Conservation (phyloP, 495 filamentous ascomycete genomes). For the Talaromyces proteolyticus region DNA sequence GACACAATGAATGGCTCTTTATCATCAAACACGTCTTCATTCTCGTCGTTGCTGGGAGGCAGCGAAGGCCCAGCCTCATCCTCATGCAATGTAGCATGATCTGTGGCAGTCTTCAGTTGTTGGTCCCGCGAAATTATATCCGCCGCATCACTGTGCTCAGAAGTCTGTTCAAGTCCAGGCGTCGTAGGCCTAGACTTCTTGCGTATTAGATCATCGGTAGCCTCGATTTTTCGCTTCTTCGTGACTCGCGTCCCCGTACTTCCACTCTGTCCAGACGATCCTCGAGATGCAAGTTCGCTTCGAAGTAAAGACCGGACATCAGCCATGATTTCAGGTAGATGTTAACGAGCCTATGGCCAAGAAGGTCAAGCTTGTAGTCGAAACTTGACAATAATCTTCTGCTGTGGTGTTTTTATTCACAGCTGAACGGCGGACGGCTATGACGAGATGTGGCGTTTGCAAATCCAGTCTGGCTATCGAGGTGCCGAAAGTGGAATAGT, state of each 20-base stretch:
- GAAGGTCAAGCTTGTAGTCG: neutral
- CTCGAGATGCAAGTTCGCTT: slow-evolving; percentile 71
- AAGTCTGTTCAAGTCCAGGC: slow-evolving; percentile 14
- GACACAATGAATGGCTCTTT: slow-evolving; percentile 6
- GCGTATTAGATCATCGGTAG: slow-evolving; percentile 34
- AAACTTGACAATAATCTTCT: neutral
- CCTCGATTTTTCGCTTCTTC: slow-evolving; percentile 54
- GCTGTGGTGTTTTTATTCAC: neutral
- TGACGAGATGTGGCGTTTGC: slow-evolving; percentile 8
- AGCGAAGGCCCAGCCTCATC: slow-evolving; percentile 20
- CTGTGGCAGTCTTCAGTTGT: slow-evolving; percentile 23
- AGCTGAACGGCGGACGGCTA: neutral
- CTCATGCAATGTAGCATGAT: slow-evolving; percentile 6
- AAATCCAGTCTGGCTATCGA: neutral
- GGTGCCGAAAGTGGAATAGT: neutral
- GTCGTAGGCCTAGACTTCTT: slow-evolving; percentile 41
- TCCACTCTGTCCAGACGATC: slow-evolving; percentile 46
- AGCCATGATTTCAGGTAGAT: slow-evolving; percentile 71
- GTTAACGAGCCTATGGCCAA: neutral
- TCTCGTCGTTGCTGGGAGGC: no score
- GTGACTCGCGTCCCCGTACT: slow-evolving; percentile 35
- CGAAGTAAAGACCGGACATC: slow-evolving; percentile 79
- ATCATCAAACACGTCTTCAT: slow-evolving; percentile 8
- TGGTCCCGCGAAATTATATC: slow-evolving; percentile 18
- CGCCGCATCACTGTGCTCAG: slow-evolving; percentile 13